Evolutionary conservation across 2,329 filamentous ascomycete species (phyloP), one percentile per base, ranked within the genome.

Genomic region (Chaetomiaceae sp.): DNA sequence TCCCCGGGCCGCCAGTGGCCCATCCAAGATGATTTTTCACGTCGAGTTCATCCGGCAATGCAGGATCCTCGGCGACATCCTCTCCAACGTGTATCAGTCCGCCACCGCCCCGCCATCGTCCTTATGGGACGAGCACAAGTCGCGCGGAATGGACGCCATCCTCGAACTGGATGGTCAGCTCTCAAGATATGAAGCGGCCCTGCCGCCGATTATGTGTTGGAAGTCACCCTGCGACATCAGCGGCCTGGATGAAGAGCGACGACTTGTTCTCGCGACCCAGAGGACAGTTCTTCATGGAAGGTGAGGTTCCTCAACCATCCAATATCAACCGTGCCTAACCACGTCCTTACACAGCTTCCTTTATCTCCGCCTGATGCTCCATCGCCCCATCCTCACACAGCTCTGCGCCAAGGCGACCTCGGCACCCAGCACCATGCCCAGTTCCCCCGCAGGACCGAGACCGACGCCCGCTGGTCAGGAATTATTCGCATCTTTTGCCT

Each of bases 321-420:
- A n/a, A 9, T 14, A 20, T 1, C 19, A 40, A n/a, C 17, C 11
- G 14, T 47, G 15, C 39, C 44, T 39, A 11, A 48, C 36, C 6
- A 27, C n/a, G 9, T 27, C 25, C 25, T 15, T 7, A 3, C 20
- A 4, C 23, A 60, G 57, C 48, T 62, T 62, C 15, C 55, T 62
- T 2, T 61, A 60, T 20, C 51, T 61, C 5, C 56, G 55, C n/a
- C 42, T 62, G 37, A 62, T 61, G 58, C 58, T 62, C 22, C 60
- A 62, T 47, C 56, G 60, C 2, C 60, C 60, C 12, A 58, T 62
- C 29, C 49, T 62, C 6, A 58, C 57, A 14, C 54, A 53, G 27
- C 46, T 61, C 1, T 60, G 56, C 40, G 57, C 53, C 6, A 52
- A 49, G 4, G 25, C 25, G 25, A 17, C 55, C 8, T 43, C 47